Conservation (phyloP, 2,329 filamentous ascomycete genomes). For the Cytospora paraplurivora region DNA sequence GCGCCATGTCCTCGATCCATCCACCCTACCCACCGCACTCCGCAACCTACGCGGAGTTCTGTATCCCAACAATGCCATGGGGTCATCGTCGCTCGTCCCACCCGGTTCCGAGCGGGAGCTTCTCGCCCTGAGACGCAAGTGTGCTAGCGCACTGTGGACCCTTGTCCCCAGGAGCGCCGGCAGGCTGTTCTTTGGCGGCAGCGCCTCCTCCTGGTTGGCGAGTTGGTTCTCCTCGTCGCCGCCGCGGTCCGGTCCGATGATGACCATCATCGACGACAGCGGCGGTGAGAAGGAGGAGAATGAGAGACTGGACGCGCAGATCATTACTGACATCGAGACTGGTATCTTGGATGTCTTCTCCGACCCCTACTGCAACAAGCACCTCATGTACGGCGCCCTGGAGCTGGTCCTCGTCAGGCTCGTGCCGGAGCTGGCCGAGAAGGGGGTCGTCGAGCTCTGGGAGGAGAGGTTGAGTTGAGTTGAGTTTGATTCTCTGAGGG, state of each 20-base stretch:
- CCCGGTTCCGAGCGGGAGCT: conserved; percentile 62
- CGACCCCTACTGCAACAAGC: conserved; percentile 89
- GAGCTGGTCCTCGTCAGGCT: conserved; percentile 81
- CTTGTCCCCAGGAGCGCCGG: conserved; percentile 51
- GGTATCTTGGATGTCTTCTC: conserved; percentile 72
- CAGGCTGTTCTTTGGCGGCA: conserved; percentile 54
- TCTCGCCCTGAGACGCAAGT: conserved; percentile 64
- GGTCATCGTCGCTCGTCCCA: conserved; percentile 61
- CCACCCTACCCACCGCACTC: conserved; percentile 66
- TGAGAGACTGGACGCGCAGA: conserved; percentile 44
- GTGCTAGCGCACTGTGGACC: conserved; percentile 61
- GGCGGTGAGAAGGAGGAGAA: conserved; percentile 35
- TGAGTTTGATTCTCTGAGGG: no score
- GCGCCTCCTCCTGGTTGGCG: conserved; percentile 33
- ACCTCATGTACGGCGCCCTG: conserved; percentile 79
- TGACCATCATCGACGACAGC: conserved; percentile 2
- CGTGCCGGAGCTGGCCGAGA: conserved; percentile 80
- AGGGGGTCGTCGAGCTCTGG: conserved; percentile 70
- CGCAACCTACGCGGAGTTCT: conserved; percentile 73
- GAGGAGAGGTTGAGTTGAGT: conserved; percentile 62
- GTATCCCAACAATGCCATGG: conserved; percentile 83
- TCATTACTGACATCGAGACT: conserved; percentile 62
- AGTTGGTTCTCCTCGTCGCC: conserved; percentile 14
- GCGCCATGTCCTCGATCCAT: conserved; percentile 62
- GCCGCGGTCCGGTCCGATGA: conserved; percentile 31